phyloP scores from a whole-genome alignment of 1,284 basidiomycete genomes.

The Microbotryum intermedium region DNA sequence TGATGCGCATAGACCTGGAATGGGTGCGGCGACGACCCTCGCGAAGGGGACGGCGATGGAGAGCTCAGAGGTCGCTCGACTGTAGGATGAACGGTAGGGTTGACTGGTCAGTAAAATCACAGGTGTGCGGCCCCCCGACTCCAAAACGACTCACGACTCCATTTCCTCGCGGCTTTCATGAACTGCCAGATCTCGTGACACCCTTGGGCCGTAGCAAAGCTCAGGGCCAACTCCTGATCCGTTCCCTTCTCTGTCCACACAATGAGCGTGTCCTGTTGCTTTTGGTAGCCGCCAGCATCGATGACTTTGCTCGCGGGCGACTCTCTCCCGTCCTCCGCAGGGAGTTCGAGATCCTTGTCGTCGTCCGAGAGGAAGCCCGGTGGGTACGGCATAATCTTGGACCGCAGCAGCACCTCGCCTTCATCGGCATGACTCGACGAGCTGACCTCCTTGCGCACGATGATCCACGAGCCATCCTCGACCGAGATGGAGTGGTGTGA shows the following conservation, averaged over 20 bases:
- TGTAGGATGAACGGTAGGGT: slow-evolving; percentile 20
- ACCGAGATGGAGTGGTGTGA: not conserved
- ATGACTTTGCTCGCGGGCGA: slow-evolving; percentile 46
- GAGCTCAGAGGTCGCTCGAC: slow-evolving; percentile 30
- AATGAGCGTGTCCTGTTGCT: slow-evolving; percentile 96
- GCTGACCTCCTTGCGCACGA: slow-evolving; percentile 17
- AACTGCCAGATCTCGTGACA: slow-evolving; percentile 97
- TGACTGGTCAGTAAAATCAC: not conserved
- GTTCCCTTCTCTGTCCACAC: slow-evolving; percentile 88
- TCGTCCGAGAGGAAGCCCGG: slow-evolving; percentile 15
- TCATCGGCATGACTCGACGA: slow-evolving; percentile 1
- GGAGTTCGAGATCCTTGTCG: slow-evolving; percentile 32
- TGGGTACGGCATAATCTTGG: slow-evolving; percentile 20
- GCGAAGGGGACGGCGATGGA: slow-evolving; percentile 17
- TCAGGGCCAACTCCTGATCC: slow-evolving; percentile 91
- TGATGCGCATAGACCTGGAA: slow-evolving; percentile 10
- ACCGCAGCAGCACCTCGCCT: slow-evolving; percentile 13
- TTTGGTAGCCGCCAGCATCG: slow-evolving; percentile 76
- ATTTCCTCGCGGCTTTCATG: slow-evolving; percentile 48
- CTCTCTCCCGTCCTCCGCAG: slow-evolving; percentile 26
- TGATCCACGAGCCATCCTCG: slow-evolving; percentile 26
- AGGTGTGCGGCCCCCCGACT: not conserved
- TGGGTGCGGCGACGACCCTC: slow-evolving; percentile 11
- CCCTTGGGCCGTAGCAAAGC: slow-evolving; percentile 93
- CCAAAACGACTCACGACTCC: slow-evolving; percentile 5